Conservation (phyloP, 139 green algal species). For the Trebouxia sp. region DNA sequence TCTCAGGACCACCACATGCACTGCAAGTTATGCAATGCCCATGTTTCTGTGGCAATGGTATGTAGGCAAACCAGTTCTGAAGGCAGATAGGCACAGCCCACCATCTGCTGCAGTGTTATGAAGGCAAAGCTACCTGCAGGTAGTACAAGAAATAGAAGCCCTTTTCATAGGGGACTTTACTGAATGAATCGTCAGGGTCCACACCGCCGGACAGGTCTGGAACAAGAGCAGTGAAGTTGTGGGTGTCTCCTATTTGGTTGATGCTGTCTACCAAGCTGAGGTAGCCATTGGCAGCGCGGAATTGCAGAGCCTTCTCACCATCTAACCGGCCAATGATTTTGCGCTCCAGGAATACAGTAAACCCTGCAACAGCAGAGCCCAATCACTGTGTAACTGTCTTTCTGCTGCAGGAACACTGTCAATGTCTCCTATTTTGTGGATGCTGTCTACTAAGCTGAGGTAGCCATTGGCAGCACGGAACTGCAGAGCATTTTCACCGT, state of each 20-base stretch:
- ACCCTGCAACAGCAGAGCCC: no score
- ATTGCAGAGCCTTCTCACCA: slow-evolving; percentile 56
- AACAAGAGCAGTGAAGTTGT: slow-evolving; percentile 65
- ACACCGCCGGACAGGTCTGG: slow-evolving; percentile 62
- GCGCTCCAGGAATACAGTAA: slow-evolving; percentile 83
- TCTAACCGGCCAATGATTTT: slow-evolving; percentile 80
- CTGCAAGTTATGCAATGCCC: no score
- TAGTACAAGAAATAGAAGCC: slow-evolving; percentile 90
- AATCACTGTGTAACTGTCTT: no score
- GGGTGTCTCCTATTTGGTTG: slow-evolving; percentile 31
- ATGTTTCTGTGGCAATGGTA: no score
- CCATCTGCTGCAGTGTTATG: no score
- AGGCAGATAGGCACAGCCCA: no score
- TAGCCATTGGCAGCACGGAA: slow-evolving; percentile 44
- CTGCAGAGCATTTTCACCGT: background rate
- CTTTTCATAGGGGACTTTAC: slow-evolving; percentile 75
- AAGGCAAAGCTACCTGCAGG: no score
- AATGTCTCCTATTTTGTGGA: slow-evolving; percentile 22
- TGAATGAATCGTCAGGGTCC: slow-evolving; percentile 92
- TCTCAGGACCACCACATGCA: no score
- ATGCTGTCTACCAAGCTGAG: slow-evolving; percentile 1
- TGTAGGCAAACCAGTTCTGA: no score
- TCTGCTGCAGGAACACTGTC: slow-evolving; percentile 64
- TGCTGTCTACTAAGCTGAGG: background rate
- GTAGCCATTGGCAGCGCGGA: slow-evolving; percentile 45